Evolutionary conservation across 441 rosid species (phyloP).

Genomic region (Raphanus hybrid): DNA sequence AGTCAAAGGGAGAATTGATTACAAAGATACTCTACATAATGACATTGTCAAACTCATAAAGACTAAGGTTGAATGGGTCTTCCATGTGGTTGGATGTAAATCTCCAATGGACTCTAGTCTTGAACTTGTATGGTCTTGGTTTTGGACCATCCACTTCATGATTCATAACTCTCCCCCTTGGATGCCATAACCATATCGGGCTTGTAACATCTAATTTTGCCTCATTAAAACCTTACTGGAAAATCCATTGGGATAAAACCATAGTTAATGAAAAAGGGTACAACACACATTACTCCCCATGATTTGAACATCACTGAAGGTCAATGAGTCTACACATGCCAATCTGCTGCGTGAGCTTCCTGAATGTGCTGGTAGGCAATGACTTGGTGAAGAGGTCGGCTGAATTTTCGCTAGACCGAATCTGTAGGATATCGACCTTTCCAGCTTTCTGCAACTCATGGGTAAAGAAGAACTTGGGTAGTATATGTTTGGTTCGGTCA

Average conservation of each 20-base stretch:
- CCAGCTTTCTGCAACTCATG: too few species aligned
- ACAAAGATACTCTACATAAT: not conserved
- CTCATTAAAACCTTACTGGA: not conserved
- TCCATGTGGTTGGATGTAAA: not conserved
- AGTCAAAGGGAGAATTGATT: not conserved
- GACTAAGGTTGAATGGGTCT: not conserved
- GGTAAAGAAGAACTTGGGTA: not conserved
- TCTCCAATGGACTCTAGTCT: not conserved
- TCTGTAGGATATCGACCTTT: too few species aligned
- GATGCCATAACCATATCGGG: not conserved
- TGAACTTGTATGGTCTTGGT: not conserved
- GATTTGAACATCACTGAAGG: too few species aligned
- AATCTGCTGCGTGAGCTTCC: too few species aligned
- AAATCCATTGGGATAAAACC: not conserved
- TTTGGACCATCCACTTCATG: not conserved
- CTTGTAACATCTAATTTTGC: not conserved
- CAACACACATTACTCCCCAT: too few species aligned
- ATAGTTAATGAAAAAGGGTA: not conserved
- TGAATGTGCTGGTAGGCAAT: too few species aligned
- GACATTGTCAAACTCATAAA: not conserved
- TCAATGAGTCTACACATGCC: too few species aligned
- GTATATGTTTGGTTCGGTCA: not conserved
- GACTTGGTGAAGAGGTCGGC: too few species aligned
- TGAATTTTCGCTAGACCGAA: too few species aligned
- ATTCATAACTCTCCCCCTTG: not conserved